Base-by-base conservation (phyloP, 768 basidiomycete species). In the Pisolithus orientalis region DNA sequence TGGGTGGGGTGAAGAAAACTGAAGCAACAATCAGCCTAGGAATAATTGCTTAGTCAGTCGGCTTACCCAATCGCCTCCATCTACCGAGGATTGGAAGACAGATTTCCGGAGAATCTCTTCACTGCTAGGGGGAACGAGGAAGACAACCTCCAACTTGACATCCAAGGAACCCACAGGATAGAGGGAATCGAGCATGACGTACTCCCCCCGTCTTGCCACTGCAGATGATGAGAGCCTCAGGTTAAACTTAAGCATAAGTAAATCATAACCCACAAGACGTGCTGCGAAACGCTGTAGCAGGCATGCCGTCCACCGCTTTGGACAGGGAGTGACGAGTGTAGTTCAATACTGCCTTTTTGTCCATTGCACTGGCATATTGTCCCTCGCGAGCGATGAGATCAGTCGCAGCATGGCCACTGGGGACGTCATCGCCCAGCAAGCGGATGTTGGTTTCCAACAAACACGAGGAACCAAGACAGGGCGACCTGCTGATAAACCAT, bases 251-350 rank as follows among this genome's bases (percentile, higher is more conserved):
- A 14, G 47, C 8, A 45, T 27, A 16, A 45, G 21, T 39, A 21
- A 29, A 5, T 6, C 54, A 44, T 50, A 64, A 62, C 77, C 50
- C 57, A 82, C 84, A 59, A 53, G 65, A 55, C 29, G 68, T 59
- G 61, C 80, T 82, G 32, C 69, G 70, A 58, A 85, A 86, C 1
- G 65, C 72, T 31, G 81, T 83, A 8, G 65, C 63, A 4, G 62
- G 56, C n/a, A 70, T 59, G 6, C 76, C 74, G 66, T 86, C 83
- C 5, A 84, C 83, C 4, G 81, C 83, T 60, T 70, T 66, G 11
- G 79, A 81, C 25, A 74, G 72, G 27, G 82, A 66, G 62, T 75
- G 69, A 2, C 61, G 54, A 38, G 78, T 55, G 59, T 80, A 82
- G 57, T 73, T 62, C 14, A 55, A 42, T 44, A 62, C 66, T 21